A percentile compares a stretch with the other conserved stretches of the same genome.
Conservation (phyloP, 805 yeast genomes). For the Ogataea parapolymorpha region DNA sequence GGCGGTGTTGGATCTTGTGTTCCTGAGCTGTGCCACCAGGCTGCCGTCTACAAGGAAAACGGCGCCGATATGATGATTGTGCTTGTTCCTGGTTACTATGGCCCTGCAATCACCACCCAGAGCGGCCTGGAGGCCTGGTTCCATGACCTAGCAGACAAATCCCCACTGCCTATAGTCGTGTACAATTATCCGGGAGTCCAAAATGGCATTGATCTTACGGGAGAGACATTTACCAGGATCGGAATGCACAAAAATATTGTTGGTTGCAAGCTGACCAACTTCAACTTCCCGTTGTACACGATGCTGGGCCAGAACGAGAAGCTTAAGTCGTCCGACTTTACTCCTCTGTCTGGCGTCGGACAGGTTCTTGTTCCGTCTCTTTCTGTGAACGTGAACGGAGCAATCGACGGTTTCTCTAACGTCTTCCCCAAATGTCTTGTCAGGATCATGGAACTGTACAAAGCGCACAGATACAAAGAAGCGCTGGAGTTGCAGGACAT, state of each 20-base stretch:
- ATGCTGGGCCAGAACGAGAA: slow-evolving; percentile 42
- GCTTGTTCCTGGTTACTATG: slow-evolving; percentile 49
- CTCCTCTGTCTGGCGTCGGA: slow-evolving; percentile 49
- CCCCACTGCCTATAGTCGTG: slow-evolving; percentile 42
- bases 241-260: slow-evolving; percentile 46
- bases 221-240: slow-evolving; percentile 38
- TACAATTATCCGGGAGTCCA: slow-evolving; percentile 52
- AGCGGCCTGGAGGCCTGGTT: slow-evolving; percentile 45
- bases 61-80: slow-evolving; percentile 40
- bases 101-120: slow-evolving; percentile 39
- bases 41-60: slow-evolving; percentile 31
- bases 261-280: slow-evolving; percentile 53
- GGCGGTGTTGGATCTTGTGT: slow-evolving; percentile 47
- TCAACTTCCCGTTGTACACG: slow-evolving; percentile 45
- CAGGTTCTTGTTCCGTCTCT: slow-evolving; percentile 48
- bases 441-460: slow-evolving; percentile 36
- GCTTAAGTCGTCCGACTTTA: slow-evolving; percentile 38
- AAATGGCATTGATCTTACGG: slow-evolving; percentile 37
- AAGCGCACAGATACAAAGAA: slow-evolving; percentile 37
- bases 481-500: slow-evolving; percentile 42
- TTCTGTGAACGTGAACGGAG: slow-evolving; percentile 44
- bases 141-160: slow-evolving; percentile 40
- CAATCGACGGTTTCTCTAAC: slow-evolving; percentile 51
- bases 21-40: slow-evolving; percentile 41
- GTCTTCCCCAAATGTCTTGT: slow-evolving; percentile 49